Evolutionary conservation across 257 asterid genomes (phyloP).

Genomic region (Gentiana dahurica): DNA sequence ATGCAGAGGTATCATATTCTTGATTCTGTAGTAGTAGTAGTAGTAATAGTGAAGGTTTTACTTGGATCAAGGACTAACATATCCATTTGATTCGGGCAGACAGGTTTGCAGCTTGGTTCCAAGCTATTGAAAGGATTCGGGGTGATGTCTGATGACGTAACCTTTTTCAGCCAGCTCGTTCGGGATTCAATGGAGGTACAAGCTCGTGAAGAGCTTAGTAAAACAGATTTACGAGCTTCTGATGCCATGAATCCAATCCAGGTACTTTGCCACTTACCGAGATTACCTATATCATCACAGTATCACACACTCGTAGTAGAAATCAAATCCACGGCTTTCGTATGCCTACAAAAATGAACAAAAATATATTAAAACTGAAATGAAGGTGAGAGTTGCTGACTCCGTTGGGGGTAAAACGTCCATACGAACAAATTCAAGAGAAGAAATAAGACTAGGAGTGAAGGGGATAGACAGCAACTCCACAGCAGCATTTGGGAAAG

Average conservation of each 20-base stretch:
- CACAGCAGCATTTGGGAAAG: slow-evolving; percentile 10
- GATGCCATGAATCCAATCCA: slow-evolving; percentile 67
- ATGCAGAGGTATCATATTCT: slow-evolving; percentile 59
- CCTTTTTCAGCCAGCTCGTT: slow-evolving; percentile 57
- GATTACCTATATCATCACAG: too few relatives aligned
- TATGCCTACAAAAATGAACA: too few relatives aligned
- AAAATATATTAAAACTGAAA: neutral
- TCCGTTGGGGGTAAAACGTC: slow-evolving; percentile 24
- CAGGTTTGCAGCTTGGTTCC: slow-evolving; percentile 97
- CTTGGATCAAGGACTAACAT: slow-evolving; percentile 9
- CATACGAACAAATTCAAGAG: slow-evolving; percentile 8
- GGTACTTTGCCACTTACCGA: slow-evolving; percentile 26
- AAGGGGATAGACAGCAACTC: slow-evolving; percentile 19
- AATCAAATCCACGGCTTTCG: too few relatives aligned
- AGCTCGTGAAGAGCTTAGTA: slow-evolving; percentile 65
- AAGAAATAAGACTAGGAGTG: slow-evolving; percentile 13
- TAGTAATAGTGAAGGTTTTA: neutral
- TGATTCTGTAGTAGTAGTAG: neutral
- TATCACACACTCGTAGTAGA: too few relatives aligned
- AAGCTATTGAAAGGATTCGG: slow-evolving; percentile 86
- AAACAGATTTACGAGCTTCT: slow-evolving; percentile 38
- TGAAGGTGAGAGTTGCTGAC: slow-evolving; percentile 73
- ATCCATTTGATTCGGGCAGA: slow-evolving; percentile 32
- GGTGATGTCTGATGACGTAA: slow-evolving; percentile 90
- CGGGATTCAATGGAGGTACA: slow-evolving; percentile 90